Conservation (phyloP, 2,329 filamentous ascomycete genomes). For the Monosporascus sp. region DNA sequence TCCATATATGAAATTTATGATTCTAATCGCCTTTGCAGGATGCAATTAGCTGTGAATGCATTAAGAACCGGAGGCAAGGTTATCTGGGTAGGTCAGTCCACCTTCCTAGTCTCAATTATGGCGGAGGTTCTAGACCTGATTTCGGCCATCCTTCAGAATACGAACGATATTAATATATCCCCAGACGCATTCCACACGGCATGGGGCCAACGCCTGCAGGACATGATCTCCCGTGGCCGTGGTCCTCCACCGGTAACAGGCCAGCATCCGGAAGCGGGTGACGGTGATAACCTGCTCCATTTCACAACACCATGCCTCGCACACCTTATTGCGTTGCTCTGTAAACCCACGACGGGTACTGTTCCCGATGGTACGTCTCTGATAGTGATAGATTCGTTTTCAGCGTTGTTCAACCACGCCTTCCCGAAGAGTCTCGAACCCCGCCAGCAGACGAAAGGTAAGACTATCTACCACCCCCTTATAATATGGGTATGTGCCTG, state of each 20-base stretch:
- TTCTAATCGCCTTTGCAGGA: conserved; percentile 39
- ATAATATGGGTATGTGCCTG: background rate
- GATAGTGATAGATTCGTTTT: conserved; percentile 73
- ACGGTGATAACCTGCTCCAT: conserved; percentile 35
- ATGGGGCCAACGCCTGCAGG: conserved; percentile 30
- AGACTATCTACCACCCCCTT: conserved; percentile 28
- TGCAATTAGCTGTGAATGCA: conserved; percentile 63
- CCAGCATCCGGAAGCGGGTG: conserved; percentile 3
- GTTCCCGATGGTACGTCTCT: conserved; percentile 60
- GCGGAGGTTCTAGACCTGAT: conserved; percentile 4
- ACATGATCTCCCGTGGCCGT: conserved; percentile 15
- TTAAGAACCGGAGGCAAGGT: conserved; percentile 57
- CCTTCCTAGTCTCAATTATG: conserved; percentile 1
- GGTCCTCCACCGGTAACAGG: conserved; percentile 2
- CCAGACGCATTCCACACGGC: conserved; percentile 41
- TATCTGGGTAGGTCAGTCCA: conserved; percentile 66
- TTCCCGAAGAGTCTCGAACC: conserved; percentile 57
- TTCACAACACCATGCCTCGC: conserved; percentile 56
- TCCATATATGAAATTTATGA: background rate
- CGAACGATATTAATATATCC: conserved; percentile 8
- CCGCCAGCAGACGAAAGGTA: conserved; percentile 31
- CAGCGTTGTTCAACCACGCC: conserved; percentile 68
- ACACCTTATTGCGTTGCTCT: conserved; percentile 69
- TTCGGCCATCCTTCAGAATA: background rate
- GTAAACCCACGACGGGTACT: conserved; percentile 58